Percentiles rank a stretch among this genome's conserved stretches.
phyloP scores from a whole-genome alignment of 768 basidiomycete genomes.

The Suillus variegatus region DNA sequence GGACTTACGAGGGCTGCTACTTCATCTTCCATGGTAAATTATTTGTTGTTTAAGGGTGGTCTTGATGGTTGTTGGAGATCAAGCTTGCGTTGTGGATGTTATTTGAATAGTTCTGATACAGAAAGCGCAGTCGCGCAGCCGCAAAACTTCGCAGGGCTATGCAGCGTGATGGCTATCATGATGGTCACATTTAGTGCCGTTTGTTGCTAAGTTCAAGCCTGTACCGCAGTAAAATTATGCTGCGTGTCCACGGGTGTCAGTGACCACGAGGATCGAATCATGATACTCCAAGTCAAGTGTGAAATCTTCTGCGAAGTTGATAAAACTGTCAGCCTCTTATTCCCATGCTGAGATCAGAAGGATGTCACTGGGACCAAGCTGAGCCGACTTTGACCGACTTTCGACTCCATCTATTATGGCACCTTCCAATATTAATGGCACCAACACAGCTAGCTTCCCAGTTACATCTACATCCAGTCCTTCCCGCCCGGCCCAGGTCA shows the following conservation, averaged over 20 bases:
- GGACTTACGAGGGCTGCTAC: conserved; percentile 54
- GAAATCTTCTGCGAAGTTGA: background rate
- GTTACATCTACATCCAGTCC: background rate
- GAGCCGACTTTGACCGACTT: background rate
- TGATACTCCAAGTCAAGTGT: background rate
- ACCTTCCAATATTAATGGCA: background rate
- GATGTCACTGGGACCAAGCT: background rate
- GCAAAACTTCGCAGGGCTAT: background rate
- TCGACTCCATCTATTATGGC: background rate
- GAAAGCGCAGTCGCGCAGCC: conserved; percentile 1
- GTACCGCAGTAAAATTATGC: background rate
- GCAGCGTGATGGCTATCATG: background rate
- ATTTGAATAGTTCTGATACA: background rate
- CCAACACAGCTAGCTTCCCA: background rate
- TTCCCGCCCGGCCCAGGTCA: background rate
- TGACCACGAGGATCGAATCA: background rate
- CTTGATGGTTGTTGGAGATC: background rate
- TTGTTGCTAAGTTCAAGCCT: background rate
- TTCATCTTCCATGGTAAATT: conserved; percentile 60
- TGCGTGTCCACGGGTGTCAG: background rate
- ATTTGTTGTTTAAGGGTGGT: conserved; percentile 11
- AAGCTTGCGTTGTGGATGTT: background rate
- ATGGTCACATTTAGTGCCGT: background rate
- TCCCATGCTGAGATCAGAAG: background rate
- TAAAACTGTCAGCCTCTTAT: background rate